These are phyloP conservation scores for Rhizoctonia solani DNA, from an alignment of 1,284 basidiomycete species.

Conservation along the genomic window DNA sequence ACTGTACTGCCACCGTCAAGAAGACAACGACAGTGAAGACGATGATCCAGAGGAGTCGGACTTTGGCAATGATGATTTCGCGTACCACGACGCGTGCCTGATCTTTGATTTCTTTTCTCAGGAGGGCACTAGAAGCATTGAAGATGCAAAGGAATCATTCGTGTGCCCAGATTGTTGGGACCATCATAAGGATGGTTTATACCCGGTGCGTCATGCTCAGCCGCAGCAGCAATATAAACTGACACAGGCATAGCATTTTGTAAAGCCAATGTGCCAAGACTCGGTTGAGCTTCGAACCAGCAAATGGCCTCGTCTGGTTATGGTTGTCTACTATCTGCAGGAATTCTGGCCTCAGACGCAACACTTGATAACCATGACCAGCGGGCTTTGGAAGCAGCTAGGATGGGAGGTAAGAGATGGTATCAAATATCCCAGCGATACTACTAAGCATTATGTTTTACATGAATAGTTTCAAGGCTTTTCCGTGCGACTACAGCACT, in stretches of 20 bases:
- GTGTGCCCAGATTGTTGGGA: conserved; percentile 8
- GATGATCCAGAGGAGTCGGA: not conserved
- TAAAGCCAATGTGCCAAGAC: not conserved
- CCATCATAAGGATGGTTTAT: not conserved
- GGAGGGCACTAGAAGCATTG: not conserved
- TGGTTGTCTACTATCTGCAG: conserved; percentile 3
- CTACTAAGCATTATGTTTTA: not conserved
- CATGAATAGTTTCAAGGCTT: not conserved
- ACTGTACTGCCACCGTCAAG: not conserved
- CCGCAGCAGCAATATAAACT: not conserved
- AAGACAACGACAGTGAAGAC: not conserved
- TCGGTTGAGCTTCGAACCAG: not conserved
- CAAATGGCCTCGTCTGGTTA: not conserved
- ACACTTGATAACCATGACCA: not conserved
- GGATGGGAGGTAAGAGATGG: conserved; percentile 5
- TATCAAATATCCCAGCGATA: not conserved
- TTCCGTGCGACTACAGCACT: not conserved
- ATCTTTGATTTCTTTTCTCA: not conserved
- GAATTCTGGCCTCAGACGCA: conserved; percentile 9
- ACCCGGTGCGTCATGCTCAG: not conserved
- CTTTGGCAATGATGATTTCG: not conserved
- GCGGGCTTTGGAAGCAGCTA: not conserved
- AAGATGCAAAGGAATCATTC: not conserved
- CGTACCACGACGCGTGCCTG: conserved; percentile 1
- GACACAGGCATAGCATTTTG: not conserved